phyloP scores from a whole-genome alignment of 179 eudicot species.

The Amaranthus tricolor region DNA sequence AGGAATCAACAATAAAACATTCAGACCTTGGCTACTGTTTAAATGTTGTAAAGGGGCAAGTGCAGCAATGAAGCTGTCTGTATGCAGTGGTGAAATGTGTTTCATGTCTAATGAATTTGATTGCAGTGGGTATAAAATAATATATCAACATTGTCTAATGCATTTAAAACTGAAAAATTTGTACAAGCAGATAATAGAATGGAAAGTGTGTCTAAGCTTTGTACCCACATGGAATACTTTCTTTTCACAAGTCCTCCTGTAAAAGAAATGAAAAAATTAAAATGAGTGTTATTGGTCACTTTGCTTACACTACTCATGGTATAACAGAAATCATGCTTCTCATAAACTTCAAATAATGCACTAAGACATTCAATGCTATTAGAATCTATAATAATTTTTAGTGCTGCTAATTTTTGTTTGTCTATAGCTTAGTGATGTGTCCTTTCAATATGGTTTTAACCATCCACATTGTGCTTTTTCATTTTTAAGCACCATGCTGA shows the following conservation, averaged over 20 bases:
- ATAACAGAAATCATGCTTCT: not conserved
- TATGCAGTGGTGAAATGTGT: too few species aligned
- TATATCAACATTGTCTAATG: not conserved
- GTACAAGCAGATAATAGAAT: slow-evolving; percentile 1
- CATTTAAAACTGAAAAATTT: not conserved
- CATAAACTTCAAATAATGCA: not conserved
- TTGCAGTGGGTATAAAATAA: slow-evolving; percentile 64
- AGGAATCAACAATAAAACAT: too few species aligned
- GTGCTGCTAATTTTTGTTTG: not conserved
- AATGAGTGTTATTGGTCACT: not conserved
- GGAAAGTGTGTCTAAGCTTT: slow-evolving; percentile 54
- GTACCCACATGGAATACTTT: slow-evolving; percentile 95
- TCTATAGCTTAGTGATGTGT: not conserved
- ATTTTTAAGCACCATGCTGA: not conserved
- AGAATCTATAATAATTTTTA: not conserved
- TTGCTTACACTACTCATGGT: not conserved
- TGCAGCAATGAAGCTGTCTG: too few species aligned
- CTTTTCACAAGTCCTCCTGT: slow-evolving; percentile 95
- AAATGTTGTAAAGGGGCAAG: too few species aligned
- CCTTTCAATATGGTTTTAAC: not conserved
- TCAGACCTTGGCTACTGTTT: too few species aligned
- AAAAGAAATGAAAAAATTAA: slow-evolving; percentile 21
- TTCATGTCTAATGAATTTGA: slow-evolving; percentile 65
- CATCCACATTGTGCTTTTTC: not conserved
- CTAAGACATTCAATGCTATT: not conserved